Conservation (phyloP, 2,329 filamentous ascomycete species). For the Penicillium sp. region DNA sequence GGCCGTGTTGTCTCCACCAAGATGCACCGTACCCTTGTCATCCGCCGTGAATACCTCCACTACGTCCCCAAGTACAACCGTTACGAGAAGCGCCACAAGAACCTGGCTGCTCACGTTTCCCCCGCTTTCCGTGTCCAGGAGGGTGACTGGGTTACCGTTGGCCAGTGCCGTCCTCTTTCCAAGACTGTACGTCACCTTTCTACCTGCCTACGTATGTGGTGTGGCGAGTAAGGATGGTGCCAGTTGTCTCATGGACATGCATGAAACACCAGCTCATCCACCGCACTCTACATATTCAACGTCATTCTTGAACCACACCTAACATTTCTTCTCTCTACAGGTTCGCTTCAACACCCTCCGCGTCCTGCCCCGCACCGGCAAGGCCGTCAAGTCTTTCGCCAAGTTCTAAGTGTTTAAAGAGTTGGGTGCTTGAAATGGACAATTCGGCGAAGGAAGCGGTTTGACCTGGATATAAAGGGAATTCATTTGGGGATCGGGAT, state of each 20-base stretch:
- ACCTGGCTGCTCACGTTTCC: conserved; percentile 97
- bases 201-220: not conserved
- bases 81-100: conserved; percentile 99
- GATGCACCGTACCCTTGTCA: conserved; percentile 99
- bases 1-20: conserved; percentile 99
- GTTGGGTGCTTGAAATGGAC: conserved; percentile 31
- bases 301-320: conserved; percentile 10
- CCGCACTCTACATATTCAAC: not conserved
- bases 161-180: conserved; percentile 98
- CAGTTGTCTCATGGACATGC: not conserved
- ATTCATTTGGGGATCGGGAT: conserved; percentile 39
- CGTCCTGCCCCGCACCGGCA: conserved; percentile 94
- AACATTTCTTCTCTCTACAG: conserved; percentile 46
- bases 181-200: conserved; percentile 80
- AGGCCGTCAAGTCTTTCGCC: conserved; percentile 94
- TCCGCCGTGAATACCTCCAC: conserved; percentile 99
- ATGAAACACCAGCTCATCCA: not conserved
- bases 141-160: conserved; percentile 98
- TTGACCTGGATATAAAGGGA: conserved; percentile 39
- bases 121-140: conserved; percentile 99
- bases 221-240: not conserved
- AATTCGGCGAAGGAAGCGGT: conserved; percentile 36
- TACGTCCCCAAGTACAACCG: conserved; percentile 99
- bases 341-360: conserved; percentile 99
- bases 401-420: conserved; percentile 76